These are phyloP conservation scores for Closterium sp. DNA, from an alignment of 139 green algal species.

Conservation along the genomic window DNA sequence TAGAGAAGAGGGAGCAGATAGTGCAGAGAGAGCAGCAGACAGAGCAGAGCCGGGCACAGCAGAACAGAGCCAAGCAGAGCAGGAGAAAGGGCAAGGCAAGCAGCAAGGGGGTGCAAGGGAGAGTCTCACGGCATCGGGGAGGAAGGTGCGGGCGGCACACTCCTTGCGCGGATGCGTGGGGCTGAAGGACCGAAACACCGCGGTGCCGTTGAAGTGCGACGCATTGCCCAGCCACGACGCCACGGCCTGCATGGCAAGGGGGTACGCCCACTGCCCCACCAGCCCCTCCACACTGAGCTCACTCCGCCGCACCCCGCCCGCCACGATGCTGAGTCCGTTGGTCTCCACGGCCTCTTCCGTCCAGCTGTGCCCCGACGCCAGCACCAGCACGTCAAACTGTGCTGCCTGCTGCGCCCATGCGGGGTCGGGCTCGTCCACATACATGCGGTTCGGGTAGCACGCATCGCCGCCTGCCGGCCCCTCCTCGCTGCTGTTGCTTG, in stretches of 20 bases:
- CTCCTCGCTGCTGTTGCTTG: not conserved
- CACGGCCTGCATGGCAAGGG: constrained; percentile 10
- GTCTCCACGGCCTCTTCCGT: constrained; percentile 17
- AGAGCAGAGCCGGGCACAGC: no score
- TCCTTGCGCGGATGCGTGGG: constrained; percentile 10
- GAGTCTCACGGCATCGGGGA: not conserved
- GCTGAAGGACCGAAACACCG: constrained; percentile 20
- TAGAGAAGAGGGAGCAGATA: no score
- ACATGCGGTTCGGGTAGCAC: constrained; percentile 29
- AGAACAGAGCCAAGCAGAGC: not conserved
- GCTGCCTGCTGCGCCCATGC: constrained; percentile 18
- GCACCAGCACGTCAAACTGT: constrained; percentile 16
- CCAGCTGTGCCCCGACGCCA: constrained; percentile 9
- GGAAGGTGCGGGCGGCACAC: constrained; percentile 14
- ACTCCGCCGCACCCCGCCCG: not conserved
- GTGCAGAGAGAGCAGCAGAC: no score
- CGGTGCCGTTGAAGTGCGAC: constrained; percentile 16
- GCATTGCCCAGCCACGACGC: constrained; percentile 9
- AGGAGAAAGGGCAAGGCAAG: not conserved
- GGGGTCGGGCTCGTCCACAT: constrained; percentile 18
- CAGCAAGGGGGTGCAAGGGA: not conserved
- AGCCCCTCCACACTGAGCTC: constrained; percentile 26
- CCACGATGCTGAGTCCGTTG: not conserved
- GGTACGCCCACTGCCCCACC: constrained; percentile 33
- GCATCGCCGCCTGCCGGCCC: not conserved